Evolutionary conservation across 768 basidiomycete species (phyloP), one percentile per base, ranked within the genome.

Genomic region (Leccinum obscurum): DNA sequence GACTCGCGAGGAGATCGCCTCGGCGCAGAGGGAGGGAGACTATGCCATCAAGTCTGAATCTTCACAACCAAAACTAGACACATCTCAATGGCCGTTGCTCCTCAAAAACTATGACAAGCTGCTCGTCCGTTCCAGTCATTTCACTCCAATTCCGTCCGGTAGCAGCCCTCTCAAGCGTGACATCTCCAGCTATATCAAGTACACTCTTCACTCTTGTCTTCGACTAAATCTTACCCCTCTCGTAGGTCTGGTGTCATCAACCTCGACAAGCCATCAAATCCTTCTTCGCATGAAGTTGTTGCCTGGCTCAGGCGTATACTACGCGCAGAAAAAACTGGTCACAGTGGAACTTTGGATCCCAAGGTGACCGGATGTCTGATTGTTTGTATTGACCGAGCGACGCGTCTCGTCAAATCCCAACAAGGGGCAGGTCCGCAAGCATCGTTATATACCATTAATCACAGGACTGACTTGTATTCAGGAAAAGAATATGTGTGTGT

Each of bases 401-500:
- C 97, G 7, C 83, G 97, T 67, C 81, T 99, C 34, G 97, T 99
- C 32, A 99, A 99, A 78, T 95, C 93, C 34, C 97, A 99, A 75
- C 97, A 99, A 75, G 94, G 95, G 54, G 97, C 96, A 77, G 95
- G 95, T 90, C 59, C 57, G 83, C 78, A 37, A 17, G n/a, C 20
- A 52, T 48, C 20, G 30, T 55, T 15, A 20, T 62, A 34, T 30
- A 15, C 50, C 20, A 20, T 37, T 7, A 32, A 44, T 58, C 34
- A 46, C 51, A 10, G 50, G 48, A 49, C 52, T 64, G 55, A 26
- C 28, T 37, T 56, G 10, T 41, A 39, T 39, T 34, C 28, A 92
- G 94, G 94, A 61, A 99, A 99, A 79, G 97, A 98, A 77, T 99
- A 99, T 71, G 95, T 99, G 64, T 94, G 93, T 70, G 95, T 99